Evolutionary conservation across 345 rosid genomes (phyloP).

Genomic region (Erodium maritimum): DNA sequence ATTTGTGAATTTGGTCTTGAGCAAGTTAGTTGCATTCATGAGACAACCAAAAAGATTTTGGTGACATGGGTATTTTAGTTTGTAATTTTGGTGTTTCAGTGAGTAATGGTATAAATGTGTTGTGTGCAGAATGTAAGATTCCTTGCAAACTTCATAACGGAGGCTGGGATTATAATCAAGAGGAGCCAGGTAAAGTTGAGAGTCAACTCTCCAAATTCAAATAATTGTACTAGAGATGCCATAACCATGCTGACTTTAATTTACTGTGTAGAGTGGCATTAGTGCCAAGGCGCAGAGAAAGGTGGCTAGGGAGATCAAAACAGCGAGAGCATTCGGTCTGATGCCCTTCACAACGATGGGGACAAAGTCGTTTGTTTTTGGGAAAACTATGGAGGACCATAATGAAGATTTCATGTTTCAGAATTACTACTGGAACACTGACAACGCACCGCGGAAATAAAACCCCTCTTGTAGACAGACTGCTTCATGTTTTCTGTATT

Average conservation of each 20-base stretch:
- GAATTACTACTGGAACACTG: too few relatives aligned
- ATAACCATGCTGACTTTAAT: neutral
- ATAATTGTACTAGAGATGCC: neutral
- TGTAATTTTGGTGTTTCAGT: neutral
- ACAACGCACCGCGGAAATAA: too few relatives aligned
- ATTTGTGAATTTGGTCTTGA: neutral
- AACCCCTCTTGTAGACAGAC: too few relatives aligned
- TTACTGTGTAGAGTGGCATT: constrained; percentile 49
- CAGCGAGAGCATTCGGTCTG: constrained; percentile 82
- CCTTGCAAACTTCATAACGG: constrained; percentile 73
- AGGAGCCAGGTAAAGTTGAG: constrained; percentile 50
- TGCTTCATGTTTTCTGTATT: too few relatives aligned
- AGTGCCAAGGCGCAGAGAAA: constrained; percentile 93
- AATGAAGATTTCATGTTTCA: constrained; percentile 39
- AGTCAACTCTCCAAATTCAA: neutral
- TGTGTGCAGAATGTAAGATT: constrained; percentile 72
- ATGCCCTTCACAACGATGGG: constrained; percentile 97
- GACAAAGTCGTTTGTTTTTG: constrained; percentile 53
- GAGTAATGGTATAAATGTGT: neutral
- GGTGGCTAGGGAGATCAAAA: constrained; percentile 90
- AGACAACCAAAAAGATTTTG: neutral
- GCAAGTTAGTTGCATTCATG: neutral
- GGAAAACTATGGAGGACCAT: constrained; percentile 50
- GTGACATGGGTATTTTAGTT: neutral
- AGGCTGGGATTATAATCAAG: constrained; percentile 72